Evolutionary conservation across 164 flowering plant genomes (phyloP), one percentile per base, ranked within the genome.

Genomic region (Chimonanthus praecox): DNA sequence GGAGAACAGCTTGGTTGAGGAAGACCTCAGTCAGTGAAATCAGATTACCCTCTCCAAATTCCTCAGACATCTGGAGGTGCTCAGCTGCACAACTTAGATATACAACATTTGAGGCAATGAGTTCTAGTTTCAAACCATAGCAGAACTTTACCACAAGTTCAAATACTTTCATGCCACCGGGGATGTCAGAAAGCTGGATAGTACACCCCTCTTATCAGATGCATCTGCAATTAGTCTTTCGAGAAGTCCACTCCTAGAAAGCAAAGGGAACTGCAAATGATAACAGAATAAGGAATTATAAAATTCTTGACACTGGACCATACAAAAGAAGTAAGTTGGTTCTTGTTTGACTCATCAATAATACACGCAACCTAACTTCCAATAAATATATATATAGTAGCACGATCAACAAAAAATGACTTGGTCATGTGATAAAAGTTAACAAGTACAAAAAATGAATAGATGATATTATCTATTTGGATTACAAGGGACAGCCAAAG

Each of bases 81-180:
- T 91, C 91, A 48, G 95, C 88, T 7, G 97, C 97, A 82, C 97
- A 91, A 1, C 92, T 88, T 10, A 94, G 90, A 83, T 80, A 81
- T 45, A 90, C 95, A 78, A 91, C 95, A 83, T 92, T 94, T 58
- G 92, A 83, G 33, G 97, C 87, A 50, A 94, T 92, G 33, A 94
- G 90, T 75, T 94, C 98, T 47, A 91, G 88, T 75, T 92, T 94
- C 61, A 92, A 92, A 8, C 98, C 97, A 71, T 94, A 94, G 73
- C 98, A 94, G 83, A 94, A 91, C 81, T 89, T 92, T 61, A 97
- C 97, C 10, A 94, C 91, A 16, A 90, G 88, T 80, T 92, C 97
- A 77, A 92, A 94, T 45, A 92, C 86, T 80, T 89, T 92, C 44
- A 92, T 84, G 6, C 97, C 97, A 60, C 94, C 95, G 18, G 98